These are phyloP conservation scores for Ceratobasidium theobromae DNA, from an alignment of 1,284 basidiomycete species.

Conservation along the genomic window DNA sequence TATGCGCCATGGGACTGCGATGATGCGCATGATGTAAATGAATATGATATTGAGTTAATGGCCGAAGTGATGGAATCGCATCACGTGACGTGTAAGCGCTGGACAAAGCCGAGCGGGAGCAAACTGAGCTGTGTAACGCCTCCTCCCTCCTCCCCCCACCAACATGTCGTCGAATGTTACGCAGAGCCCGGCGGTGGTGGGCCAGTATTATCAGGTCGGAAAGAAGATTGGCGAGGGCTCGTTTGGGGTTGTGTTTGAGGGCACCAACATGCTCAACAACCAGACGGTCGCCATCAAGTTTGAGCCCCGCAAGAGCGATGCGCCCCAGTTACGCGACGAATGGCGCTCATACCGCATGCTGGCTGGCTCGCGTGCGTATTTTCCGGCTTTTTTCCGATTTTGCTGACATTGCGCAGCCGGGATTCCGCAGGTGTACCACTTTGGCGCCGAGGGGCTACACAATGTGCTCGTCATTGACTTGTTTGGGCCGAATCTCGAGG, in stretches of 20 bases:
- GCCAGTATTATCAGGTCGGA: conserved; percentile 64
- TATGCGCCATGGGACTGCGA: background rate
- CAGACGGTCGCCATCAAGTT: conserved; percentile 98
- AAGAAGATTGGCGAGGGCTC: conserved; percentile 72
- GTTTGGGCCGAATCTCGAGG: conserved; percentile 89
- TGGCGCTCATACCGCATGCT: conserved; percentile 97
- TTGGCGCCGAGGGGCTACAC: conserved; percentile 96
- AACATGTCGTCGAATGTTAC: conserved; percentile 11
- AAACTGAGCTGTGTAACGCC: background rate
- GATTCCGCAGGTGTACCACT: conserved; percentile 97
- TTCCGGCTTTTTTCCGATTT: background rate
- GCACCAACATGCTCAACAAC: conserved; percentile 91
- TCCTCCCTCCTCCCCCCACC: background rate
- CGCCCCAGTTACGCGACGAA: conserved; percentile 93
- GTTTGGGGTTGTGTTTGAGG: conserved; percentile 63
- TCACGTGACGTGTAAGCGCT: conserved; percentile 7
- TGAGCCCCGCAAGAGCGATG: conserved; percentile 95
- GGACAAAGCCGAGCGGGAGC: conserved; percentile 17
- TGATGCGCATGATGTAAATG: background rate
- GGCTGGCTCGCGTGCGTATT: conserved; percentile 82
- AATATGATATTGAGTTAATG: background rate
- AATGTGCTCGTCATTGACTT: conserved; percentile 97
- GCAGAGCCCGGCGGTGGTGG: conserved; percentile 35
- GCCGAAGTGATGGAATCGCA: background rate
- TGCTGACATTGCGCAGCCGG: conserved; percentile 55